Conservation (phyloP, 2,329 filamentous ascomycete genomes). For the Trichophyton simii region DNA sequence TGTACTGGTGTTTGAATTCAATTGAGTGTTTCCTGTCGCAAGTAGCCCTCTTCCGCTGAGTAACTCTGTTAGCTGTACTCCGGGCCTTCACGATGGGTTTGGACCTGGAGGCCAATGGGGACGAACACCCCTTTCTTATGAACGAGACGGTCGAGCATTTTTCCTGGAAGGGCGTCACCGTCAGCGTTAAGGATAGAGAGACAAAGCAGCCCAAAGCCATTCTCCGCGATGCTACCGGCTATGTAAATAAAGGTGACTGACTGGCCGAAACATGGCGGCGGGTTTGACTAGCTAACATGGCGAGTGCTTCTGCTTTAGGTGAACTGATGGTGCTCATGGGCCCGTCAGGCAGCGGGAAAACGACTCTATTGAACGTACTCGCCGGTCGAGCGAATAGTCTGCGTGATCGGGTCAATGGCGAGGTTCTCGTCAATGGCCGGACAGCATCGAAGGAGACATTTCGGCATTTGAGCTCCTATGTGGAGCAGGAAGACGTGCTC, state of each 20-base stretch:
- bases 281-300: not conserved
- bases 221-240: constrained; percentile 50
- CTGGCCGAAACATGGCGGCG: not conserved
- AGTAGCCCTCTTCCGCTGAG: not conserved
- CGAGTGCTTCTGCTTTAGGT: constrained; percentile 31
- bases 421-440: constrained; percentile 51
- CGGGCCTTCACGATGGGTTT: not conserved
- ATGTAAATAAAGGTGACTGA: constrained; percentile 48
- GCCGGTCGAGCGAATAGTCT: constrained; percentile 48
- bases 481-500: constrained; percentile 78
- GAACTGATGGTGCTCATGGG: constrained; percentile 74
- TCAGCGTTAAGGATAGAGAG: constrained; percentile 59
- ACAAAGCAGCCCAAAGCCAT: constrained; percentile 53
- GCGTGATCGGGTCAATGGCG: constrained; percentile 42
- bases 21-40: not conserved
- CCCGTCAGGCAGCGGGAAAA: constrained; percentile 62
- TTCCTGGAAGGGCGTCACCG: constrained; percentile 54
- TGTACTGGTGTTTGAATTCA: not conserved
- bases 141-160: constrained; percentile 55
- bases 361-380: constrained; percentile 68
- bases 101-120: constrained; percentile 22
- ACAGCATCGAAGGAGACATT: constrained; percentile 44
- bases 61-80: not conserved
- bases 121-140: constrained; percentile 21
- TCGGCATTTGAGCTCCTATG: constrained; percentile 58